Evolutionary conservation across 768 basidiomycete genomes (phyloP), one percentile per base, ranked within the genome.

Genomic region (Tulasnella calospora): DNA sequence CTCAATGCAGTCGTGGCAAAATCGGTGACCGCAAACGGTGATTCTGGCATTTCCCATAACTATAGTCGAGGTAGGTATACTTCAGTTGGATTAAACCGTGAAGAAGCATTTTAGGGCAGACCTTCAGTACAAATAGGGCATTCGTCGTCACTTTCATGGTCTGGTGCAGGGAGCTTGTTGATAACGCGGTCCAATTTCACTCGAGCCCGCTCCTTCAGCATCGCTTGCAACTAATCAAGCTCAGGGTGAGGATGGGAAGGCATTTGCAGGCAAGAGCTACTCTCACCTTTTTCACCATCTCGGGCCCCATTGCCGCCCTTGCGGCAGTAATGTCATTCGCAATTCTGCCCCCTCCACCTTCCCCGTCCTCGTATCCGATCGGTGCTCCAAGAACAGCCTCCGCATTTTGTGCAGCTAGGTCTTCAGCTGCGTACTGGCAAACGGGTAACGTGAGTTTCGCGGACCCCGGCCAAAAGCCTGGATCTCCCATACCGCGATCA

Each of bases 401-500:
- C n/a, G 78, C 71, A 5, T 81, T 46, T 17, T 80, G 72, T n/a
- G 36, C 76, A 19, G 46, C 80, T 13, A 69, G 33, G 4, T 41
- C 71, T 17, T 75, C 36, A 38, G 78, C 71, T 41, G 69, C 75
- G 70, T 38, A 35, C 75, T 77, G 78, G 27, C 8, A 23, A 40
- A 46, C 15, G 23, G 81, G 4, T 35, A 12, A 12, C 19, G 27
- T 36, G 75, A 23, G 38, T 36, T 27, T 36, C 19, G 3, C 33
- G 27, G 30, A 35, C 36, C 9, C 27, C 36, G 6, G 19, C 35
- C 35, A 35, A 8, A 15, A 36, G 10, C 30, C 27, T 9, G 15
- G 38, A 0, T 44, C 27, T 36, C 80, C 82, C 88, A 41, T 73
- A 91, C 91, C 55, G 92, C 85, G 57, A 92, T 90, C 6, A 94